Evolutionary conservation across 306 rosid genomes (phyloP).

Genomic region (Glycine tomentella): DNA sequence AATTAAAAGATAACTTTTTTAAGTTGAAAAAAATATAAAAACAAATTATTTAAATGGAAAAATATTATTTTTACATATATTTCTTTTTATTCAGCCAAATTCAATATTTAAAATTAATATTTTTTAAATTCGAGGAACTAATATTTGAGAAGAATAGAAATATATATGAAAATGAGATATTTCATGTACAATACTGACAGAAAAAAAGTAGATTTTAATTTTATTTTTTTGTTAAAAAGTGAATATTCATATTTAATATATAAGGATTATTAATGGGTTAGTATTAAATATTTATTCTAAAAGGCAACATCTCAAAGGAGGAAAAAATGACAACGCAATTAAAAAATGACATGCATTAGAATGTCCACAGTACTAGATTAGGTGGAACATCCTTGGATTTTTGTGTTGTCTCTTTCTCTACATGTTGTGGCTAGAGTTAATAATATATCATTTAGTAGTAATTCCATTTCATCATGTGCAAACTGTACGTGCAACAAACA

Average conservation of each 20-base stretch:
- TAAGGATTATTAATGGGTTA: background rate
- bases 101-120: too few relatives aligned
- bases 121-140: too few relatives aligned
- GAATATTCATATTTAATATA: background rate
- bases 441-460: constrained; percentile 7
- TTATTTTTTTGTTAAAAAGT: background rate
- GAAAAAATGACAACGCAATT: background rate
- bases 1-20: background rate
- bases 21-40: background rate
- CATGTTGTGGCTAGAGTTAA: background rate
- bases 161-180: background rate
- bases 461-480: constrained; percentile 14
- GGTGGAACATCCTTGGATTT: constrained; percentile 33
- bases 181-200: background rate
- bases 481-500: background rate
- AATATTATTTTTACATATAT: too few relatives aligned
- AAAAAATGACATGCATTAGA: background rate
- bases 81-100: background rate
- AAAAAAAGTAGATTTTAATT: too few relatives aligned
- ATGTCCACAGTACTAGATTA: constrained; percentile 11
- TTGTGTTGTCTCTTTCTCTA: background rate
- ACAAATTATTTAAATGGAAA: background rate
- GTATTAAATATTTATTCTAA: background rate
- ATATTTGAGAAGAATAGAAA: too few relatives aligned
- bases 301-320: background rate